phyloP scores from a whole-genome alignment of 257 asterid species.

The Nicotiana tomentosiformis region DNA sequence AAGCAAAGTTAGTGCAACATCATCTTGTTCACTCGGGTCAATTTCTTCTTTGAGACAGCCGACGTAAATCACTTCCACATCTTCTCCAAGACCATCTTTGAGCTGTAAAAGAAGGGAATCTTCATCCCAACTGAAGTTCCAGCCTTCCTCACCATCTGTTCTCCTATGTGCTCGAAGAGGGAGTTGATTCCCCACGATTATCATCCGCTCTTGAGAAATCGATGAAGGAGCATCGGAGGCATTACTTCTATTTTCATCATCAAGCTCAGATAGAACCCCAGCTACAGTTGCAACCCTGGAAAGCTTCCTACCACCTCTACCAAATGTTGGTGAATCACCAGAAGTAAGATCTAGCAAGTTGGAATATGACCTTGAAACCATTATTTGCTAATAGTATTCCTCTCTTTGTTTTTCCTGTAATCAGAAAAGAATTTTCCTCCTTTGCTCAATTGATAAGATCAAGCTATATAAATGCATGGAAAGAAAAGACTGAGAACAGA shows the following conservation, averaged over 20 bases:
- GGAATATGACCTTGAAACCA: constrained; percentile 82
- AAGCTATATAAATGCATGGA: constrained; percentile 20
- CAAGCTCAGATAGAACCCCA: constrained; percentile 71
- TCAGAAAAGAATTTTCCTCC: constrained; percentile 1
- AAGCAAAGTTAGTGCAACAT: constrained; percentile 69
- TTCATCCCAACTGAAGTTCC: constrained; percentile 86
- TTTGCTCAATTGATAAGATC: constrained; percentile 4
- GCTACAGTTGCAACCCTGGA: constrained; percentile 72
- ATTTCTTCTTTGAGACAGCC: constrained; percentile 75
- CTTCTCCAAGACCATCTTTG: constrained; percentile 81
- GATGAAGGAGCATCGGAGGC: constrained; percentile 74
- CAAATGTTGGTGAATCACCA: constrained; percentile 50
- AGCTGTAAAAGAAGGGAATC: constrained; percentile 81
- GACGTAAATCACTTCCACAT: constrained; percentile 66
- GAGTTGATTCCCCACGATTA: constrained; percentile 76
- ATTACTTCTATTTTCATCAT: constrained; percentile 64
- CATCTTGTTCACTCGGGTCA: constrained; percentile 59
- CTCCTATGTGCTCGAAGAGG: constrained; percentile 57
- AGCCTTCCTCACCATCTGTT: constrained; percentile 34
- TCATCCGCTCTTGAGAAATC: constrained; percentile 63
- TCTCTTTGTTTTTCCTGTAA: neutral
- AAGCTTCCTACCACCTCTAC: constrained; percentile 53
- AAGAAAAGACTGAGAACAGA: constrained; percentile 16
- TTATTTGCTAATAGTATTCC: neutral
- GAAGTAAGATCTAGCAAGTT: constrained; percentile 75